These are phyloP conservation scores for Lipomyces yamanashiensis DNA, from an alignment of 805 yeast species.

Conservation along the genomic window DNA sequence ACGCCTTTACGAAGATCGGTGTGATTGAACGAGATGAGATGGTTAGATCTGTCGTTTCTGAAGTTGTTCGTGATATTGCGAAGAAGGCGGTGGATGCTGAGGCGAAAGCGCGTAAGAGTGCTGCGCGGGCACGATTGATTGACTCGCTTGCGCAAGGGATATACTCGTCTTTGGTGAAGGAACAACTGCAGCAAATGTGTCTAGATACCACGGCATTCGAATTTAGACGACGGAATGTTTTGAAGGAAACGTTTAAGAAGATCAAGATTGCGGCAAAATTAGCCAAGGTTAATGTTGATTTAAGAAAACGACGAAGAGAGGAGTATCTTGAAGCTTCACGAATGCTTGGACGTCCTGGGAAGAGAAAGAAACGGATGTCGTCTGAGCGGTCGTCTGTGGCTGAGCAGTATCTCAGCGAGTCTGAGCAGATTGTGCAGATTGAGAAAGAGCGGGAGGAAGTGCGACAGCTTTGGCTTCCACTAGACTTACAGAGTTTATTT, in stretches of 20 bases:
- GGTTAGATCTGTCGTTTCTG: conserved; percentile 21
- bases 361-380: conserved; percentile 15
- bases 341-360: conserved; percentile 32
- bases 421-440: conserved; percentile 33
- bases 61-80: conserved; percentile 28
- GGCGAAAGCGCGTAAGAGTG: conserved; percentile 39
- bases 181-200: conserved; percentile 53
- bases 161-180: conserved; percentile 64
- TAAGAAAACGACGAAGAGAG: conserved; percentile 48
- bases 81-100: conserved; percentile 19
- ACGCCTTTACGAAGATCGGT: background rate
- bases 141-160: conserved; percentile 55
- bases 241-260: conserved; percentile 43
- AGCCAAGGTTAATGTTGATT: conserved; percentile 40
- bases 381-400: conserved; percentile 16
- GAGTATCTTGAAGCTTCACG: conserved; percentile 44
- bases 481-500: conserved; percentile 49
- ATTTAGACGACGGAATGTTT: conserved; percentile 46
- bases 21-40: conserved; percentile 12
- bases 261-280: conserved; percentile 44
- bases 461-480: conserved; percentile 55
- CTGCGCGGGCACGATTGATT: conserved; percentile 40
- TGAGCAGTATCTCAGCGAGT: conserved; percentile 33
- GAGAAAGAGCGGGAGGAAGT: conserved; percentile 46
- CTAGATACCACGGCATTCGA: conserved; percentile 55